Evolutionary conservation across 2,329 filamentous ascomycete genomes (phyloP).

Genomic region (Cryphonectria parasitica): DNA sequence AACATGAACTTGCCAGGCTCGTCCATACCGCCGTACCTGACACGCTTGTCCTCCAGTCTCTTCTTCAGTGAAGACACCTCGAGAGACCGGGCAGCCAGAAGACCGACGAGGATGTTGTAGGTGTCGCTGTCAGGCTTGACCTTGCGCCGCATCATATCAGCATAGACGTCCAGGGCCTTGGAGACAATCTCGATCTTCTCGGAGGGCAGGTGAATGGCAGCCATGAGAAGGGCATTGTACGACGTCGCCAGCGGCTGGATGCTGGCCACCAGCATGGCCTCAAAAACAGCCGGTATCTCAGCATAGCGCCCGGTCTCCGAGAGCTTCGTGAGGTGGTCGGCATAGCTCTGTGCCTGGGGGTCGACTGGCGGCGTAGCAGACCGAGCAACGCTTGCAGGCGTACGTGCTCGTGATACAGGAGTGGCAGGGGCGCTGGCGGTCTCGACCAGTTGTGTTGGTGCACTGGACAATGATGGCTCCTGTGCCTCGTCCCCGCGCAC

Average conservation of each 20-base stretch:
- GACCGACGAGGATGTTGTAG: constrained; percentile 83
- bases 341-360: constrained; percentile 70
- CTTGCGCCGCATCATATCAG: constrained; percentile 89
- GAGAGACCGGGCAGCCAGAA: constrained; percentile 79
- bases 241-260: constrained; percentile 79
- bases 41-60: constrained; percentile 77
- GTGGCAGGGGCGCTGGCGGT: constrained; percentile 43
- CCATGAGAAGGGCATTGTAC: constrained; percentile 89
- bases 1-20: constrained; percentile 86
- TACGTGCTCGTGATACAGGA: constrained; percentile 48
- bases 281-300: constrained; percentile 89
- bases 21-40: constrained; percentile 83
- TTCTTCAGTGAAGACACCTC: constrained; percentile 76
- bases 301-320: constrained; percentile 74
- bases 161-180: constrained; percentile 92
- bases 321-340: constrained; percentile 77
- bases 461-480: constrained; percentile 46
- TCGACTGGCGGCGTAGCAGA: constrained; percentile 66
- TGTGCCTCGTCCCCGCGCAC: constrained; percentile 39
- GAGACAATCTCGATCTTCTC: constrained; percentile 83
- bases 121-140: constrained; percentile 82
- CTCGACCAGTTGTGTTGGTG: constrained; percentile 40
- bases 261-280: constrained; percentile 83
- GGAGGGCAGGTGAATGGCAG: constrained; percentile 79
- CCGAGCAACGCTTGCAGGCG: constrained; percentile 53